Evolutionary conservation across 768 basidiomycete species (phyloP).

Genomic region (Leccinum obscurum): DNA sequence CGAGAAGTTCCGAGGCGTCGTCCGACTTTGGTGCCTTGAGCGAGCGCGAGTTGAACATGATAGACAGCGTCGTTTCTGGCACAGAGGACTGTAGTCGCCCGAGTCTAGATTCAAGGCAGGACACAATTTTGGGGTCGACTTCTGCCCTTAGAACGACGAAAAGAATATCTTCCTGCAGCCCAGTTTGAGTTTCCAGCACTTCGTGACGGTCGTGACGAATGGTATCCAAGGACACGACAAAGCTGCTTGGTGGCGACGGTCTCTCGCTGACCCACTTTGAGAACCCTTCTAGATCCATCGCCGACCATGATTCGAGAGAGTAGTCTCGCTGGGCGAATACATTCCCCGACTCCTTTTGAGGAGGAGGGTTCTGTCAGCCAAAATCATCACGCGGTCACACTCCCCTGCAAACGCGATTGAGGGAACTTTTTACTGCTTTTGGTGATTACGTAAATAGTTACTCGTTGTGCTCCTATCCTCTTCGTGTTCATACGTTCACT

Average conservation of each 20-base stretch:
- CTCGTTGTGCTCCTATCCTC: too few relatives aligned
- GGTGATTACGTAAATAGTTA: too few relatives aligned
- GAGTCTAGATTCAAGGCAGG: slow-evolving; percentile 24
- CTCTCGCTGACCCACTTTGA: slow-evolving; percentile 38
- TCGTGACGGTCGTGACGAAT: slow-evolving; percentile 15
- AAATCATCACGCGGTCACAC: too few relatives aligned
- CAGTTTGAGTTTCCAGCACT: background rate
- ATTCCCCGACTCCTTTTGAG: too few relatives aligned
- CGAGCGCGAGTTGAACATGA: too few relatives aligned
- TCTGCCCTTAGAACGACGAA: slow-evolving; percentile 5
- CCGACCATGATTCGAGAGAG: background rate
- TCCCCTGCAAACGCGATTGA: too few relatives aligned
- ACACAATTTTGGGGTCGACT: slow-evolving; percentile 15
- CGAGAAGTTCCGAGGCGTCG: too few relatives aligned
- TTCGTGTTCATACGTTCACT: too few relatives aligned
- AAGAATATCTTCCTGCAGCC: background rate
- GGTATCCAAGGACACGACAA: slow-evolving; percentile 40
- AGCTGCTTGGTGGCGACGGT: slow-evolving; percentile 29
- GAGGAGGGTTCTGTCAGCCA: too few relatives aligned
- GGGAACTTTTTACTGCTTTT: too few relatives aligned
- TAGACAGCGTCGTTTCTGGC: too few relatives aligned
- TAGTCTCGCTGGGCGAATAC: background rate
- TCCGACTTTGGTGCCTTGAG: too few relatives aligned
- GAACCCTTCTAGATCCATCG: slow-evolving; percentile 41
- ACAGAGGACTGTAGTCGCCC: background rate